Evolutionary conservation across 179 eudicot species (phyloP), one percentile per base, ranked within the genome.

Genomic region (Patellifolia procumbens): DNA sequence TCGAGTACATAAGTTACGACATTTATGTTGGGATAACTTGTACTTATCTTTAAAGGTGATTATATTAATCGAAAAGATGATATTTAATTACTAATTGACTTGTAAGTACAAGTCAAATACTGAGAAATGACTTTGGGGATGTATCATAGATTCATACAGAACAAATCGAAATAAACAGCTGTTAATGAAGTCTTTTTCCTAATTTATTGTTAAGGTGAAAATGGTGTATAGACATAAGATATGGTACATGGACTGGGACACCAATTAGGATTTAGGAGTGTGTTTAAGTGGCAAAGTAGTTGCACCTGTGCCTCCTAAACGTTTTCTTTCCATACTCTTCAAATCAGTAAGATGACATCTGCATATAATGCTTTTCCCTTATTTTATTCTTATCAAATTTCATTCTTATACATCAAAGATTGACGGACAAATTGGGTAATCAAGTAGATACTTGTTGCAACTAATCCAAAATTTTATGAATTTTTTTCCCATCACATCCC

Each of bases 271-370:
- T n/a, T 58, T 7, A 39, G 70, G 22, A 65, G 10, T 65, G 9
- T 9, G 9, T 42, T n/a, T 66, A 39, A 51, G 51, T 66, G 32
- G 51, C 70, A 66, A 66, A 66, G 70, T 66, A 10, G 70, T 66
- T 39, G 49, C 51, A 66, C 48, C 70, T 66, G 48, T 42, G 31
- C 70, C 10, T 66, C 70, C 32, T 66, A 42, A 12, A 4, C n/a
- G 17, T 42, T 10, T 8, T 66, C 32, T 66, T 22, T 66, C 19
- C 52, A 39, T 64, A 66, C 7, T 1, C 2, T 6, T 39, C n/a
- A n/a, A n/a, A 39, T 39, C 45, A 7, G n/a, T n/a, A n/a, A n/a
- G 28, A 11, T 37, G 49, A 42, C 45, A 22, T 37, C 20, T 39
- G 7, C 29, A 39, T 0, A 39, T 66, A 2, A 6, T 17, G 9